phyloP scores from a whole-genome alignment of 2,329 filamentous ascomycete species.

The Xylaria sp. region DNA sequence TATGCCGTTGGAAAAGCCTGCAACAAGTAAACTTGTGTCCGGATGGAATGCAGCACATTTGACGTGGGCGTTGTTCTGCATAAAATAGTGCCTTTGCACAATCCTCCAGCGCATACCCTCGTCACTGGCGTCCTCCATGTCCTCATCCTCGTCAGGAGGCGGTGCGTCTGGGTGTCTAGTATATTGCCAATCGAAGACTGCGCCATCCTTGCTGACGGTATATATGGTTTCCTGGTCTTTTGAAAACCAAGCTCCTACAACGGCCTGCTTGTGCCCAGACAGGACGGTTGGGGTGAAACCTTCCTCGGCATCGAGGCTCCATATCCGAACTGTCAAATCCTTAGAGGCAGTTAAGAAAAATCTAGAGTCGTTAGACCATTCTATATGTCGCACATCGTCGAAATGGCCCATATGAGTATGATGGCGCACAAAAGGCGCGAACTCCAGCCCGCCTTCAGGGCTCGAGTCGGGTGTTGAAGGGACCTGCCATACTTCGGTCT shows the following conservation, averaged over 20 bases:
- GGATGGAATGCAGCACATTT: slow-evolving; percentile 92
- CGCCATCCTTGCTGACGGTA: slow-evolving; percentile 97
- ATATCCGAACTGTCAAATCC: slow-evolving; percentile 92
- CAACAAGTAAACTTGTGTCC: slow-evolving; percentile 89
- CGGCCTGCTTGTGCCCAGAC: slow-evolving; percentile 88
- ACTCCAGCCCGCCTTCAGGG: slow-evolving; percentile 85
- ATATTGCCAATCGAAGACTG: slow-evolving; percentile 94
- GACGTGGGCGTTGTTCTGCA: slow-evolving; percentile 87
- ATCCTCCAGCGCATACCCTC: slow-evolving; percentile 89
- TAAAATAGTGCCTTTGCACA: slow-evolving; percentile 90
- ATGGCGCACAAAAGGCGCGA: slow-evolving; percentile 92
- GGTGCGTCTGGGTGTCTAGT: slow-evolving; percentile 68
- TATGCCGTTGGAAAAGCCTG: slow-evolving; percentile 92
- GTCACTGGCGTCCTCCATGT: slow-evolving; percentile 69
- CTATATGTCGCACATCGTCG: slow-evolving; percentile 84
- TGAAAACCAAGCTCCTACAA: slow-evolving; percentile 97
- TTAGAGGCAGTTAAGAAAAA: slow-evolving; percentile 95
- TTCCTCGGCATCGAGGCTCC: slow-evolving; percentile 89
- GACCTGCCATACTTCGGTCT: slow-evolving; percentile 95
- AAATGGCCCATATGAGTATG: slow-evolving; percentile 89
- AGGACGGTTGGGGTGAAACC: slow-evolving; percentile 90
- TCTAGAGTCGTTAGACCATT: slow-evolving; percentile 95
- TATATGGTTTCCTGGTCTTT: slow-evolving; percentile 95
- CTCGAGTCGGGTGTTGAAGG: slow-evolving; percentile 87
- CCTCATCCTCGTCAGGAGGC: slow-evolving; percentile 66